These are phyloP conservation scores for Fusarium piperis DNA, from an alignment of 2,329 filamentous ascomycete genomes.

Conservation along the genomic window DNA sequence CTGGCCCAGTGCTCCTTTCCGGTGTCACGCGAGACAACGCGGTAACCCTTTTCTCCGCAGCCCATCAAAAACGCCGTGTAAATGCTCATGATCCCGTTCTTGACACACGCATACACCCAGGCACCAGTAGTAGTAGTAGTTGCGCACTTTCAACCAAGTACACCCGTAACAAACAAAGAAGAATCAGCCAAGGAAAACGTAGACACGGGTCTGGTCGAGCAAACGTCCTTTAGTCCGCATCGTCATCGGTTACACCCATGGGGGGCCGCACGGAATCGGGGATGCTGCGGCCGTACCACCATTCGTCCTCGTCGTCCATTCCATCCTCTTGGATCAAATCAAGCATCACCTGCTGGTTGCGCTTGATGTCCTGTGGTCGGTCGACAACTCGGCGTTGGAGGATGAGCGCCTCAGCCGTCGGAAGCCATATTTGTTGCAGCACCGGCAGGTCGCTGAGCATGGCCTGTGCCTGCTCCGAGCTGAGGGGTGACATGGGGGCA, in stretches of 20 bases:
- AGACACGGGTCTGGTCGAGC: slow-evolving; percentile 14
- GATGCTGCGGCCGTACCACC: slow-evolving; percentile 66
- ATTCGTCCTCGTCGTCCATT: slow-evolving; percentile 68
- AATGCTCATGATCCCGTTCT: slow-evolving; percentile 44
- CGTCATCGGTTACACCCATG: slow-evolving; percentile 61
- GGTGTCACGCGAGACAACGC: slow-evolving; percentile 28
- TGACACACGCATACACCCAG: slow-evolving; percentile 34
- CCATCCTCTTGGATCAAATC: slow-evolving; percentile 72
- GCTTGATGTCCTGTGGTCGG: slow-evolving; percentile 68
- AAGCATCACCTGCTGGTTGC: slow-evolving; percentile 69
- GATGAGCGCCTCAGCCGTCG: slow-evolving; percentile 70
- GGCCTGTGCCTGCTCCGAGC: slow-evolving; percentile 59
- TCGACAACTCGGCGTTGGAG: slow-evolving; percentile 68
- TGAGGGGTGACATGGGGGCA: slow-evolving; percentile 69
- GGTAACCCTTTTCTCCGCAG: slow-evolving; percentile 32
- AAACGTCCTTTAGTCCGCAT: slow-evolving; percentile 49
- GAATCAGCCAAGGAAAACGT: slow-evolving; percentile 25
- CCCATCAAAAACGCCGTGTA: slow-evolving; percentile 43
- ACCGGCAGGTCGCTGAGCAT: slow-evolving; percentile 66
- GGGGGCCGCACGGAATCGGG: slow-evolving; percentile 66
- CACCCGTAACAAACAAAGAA: slow-evolving; percentile 20
- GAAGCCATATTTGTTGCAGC: slow-evolving; percentile 69
- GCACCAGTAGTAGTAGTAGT: slow-evolving; percentile 20
- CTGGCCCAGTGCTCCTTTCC: slow-evolving; percentile 30
- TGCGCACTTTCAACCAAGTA: slow-evolving; percentile 18